phyloP scores from a whole-genome alignment of 768 basidiomycete species.

The Rhodotorula sphaerocarpa region DNA sequence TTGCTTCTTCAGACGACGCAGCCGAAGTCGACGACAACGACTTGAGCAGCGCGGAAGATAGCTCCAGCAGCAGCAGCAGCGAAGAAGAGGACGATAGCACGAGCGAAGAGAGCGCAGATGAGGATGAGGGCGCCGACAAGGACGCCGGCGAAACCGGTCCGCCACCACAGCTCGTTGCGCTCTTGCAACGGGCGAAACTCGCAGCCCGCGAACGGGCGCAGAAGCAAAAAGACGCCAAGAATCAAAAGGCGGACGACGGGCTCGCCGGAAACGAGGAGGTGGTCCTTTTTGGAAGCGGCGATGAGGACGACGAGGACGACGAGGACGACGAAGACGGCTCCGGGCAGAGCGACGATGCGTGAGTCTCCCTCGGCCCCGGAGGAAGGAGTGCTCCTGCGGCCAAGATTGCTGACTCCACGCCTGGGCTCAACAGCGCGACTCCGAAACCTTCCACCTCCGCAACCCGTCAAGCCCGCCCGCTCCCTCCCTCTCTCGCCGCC shows the following conservation, averaged over 20 bases:
- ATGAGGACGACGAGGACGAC: slow-evolving; percentile 6
- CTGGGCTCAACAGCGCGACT: slow-evolving; percentile 25
- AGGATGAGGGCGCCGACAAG: slow-evolving; percentile 2
- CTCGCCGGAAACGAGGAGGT: slow-evolving; percentile 26
- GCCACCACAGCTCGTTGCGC: slow-evolving; percentile 55
- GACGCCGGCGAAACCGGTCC: slow-evolving; percentile 30
- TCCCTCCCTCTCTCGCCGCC: slow-evolving; percentile 16
- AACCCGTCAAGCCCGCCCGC: slow-evolving; percentile 2
- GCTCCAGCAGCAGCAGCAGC: slow-evolving; percentile 41
- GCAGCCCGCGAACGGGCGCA: not conserved
- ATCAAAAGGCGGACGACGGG: slow-evolving; percentile 6
- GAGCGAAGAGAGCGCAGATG: slow-evolving; percentile 39
- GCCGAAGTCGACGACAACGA: not conserved
- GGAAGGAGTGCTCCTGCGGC: no score
- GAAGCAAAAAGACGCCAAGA: slow-evolving; percentile 14
- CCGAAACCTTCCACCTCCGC: slow-evolving; percentile 28
- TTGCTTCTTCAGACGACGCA: no score
- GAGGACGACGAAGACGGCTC: slow-evolving; percentile 19
- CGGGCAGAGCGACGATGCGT: not conserved
- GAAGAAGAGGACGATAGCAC: slow-evolving; percentile 44
- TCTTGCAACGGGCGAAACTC: slow-evolving; percentile 59
- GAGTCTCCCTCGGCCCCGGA: no score
- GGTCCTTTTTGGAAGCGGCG: slow-evolving; percentile 22
- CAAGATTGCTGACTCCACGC: no score
- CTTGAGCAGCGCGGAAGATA: not conserved